Evolutionary conservation across 2,329 filamentous ascomycete species (phyloP), one percentile per base, ranked within the genome.

Genomic region (Mycocentrospora acerina): DNA sequence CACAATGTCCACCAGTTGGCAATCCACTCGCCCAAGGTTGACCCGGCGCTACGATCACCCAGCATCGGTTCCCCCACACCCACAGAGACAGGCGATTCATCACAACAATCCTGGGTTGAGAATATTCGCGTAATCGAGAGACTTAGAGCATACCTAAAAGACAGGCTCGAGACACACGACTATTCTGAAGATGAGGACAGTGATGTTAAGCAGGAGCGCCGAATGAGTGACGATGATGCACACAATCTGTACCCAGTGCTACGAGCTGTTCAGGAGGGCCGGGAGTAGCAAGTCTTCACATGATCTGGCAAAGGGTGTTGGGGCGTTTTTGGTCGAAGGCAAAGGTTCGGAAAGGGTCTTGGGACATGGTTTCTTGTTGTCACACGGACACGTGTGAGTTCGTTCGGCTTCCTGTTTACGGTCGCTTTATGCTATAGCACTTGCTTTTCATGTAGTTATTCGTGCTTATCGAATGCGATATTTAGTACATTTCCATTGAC

Each of bases 111-210:
- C 4, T 84, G 80, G 81, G 76, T 83, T 8, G 78, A 82, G 59
- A 82, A 82, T 63, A 79, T 82, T 37, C 77, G 81, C n/a, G 72
- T 80, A 8, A 78, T 84, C 19, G 80, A 83, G 64, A 72, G 74
- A 34, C 71, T 84, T 24, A 73, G 80, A 29, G 73, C 74, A 14
- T 78, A 77, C 61, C 73, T 83, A 50, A 74, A 76, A 38, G 72
- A 77, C 32, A 70, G 76, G 35, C 67, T 84, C 15, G 71, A 78
- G 42, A 65, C 68, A 27, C 75, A 74, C 24, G 77, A 81, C 24
- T 81, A 66, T 37, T 48, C 58, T n/a, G 57, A 65, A 10, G 53
- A 56, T 14, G 60, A 66, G 15, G 59, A 58, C 10, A 45, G 54
- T 11, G 48, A 55, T 6, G 47, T 54, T 28, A 55, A 57, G 29